These are phyloP conservation scores for Pseudofabraea citricarpa DNA, from an alignment of 2,329 filamentous ascomycete species.

Conservation along the genomic window DNA sequence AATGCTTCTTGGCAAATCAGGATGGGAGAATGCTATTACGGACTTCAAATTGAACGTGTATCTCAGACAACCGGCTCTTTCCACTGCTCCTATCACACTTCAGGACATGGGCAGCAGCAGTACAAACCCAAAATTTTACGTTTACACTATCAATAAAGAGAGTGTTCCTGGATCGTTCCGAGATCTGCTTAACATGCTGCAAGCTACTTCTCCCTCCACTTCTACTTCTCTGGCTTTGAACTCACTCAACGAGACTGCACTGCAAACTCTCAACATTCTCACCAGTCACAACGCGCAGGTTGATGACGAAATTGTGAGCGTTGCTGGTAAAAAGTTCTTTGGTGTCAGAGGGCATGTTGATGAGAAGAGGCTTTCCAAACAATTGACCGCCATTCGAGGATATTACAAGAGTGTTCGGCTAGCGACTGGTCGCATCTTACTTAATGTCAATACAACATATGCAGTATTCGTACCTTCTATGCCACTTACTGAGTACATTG, in stretches of 20 bases:
- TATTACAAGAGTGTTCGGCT: conserved; percentile 56
- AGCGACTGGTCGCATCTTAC: conserved; percentile 46
- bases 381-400: no score
- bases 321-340: conserved; percentile 8
- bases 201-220: neutral
- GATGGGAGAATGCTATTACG: conserved; percentile 4
- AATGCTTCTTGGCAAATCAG: conserved; percentile 9
- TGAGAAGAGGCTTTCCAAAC: no score
- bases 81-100: no score
- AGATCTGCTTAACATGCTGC: conserved; percentile 8
- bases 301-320: conserved; percentile 26
- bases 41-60: conserved; percentile 13
- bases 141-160: conserved; percentile 9
- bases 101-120: conserved; percentile 3
- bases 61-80: neutral
- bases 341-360: neutral
- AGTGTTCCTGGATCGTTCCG: conserved; percentile 4
- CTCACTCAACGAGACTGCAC: conserved; percentile 26
- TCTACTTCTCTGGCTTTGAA: no score
- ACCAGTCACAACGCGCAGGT: conserved; percentile 42
- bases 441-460: conserved; percentile 56
- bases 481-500: conserved; percentile 25
- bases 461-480: conserved; percentile 17
- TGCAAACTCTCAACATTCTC: conserved; percentile 54
- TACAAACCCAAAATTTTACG: no score